Conservation (phyloP, 2,329 filamentous ascomycete species). For the Tolypocladium endophyticum region DNA sequence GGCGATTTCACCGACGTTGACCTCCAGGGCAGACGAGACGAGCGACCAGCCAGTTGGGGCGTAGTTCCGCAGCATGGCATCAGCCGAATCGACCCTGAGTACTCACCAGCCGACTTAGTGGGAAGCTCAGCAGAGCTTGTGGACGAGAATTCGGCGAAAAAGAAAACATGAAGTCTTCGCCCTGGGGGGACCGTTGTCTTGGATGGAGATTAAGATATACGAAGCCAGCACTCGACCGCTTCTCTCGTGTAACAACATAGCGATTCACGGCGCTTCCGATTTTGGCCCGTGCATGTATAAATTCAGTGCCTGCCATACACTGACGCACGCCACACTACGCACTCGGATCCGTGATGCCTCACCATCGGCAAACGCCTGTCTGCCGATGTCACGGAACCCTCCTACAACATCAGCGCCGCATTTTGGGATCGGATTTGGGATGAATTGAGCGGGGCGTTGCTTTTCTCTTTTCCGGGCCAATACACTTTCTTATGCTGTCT, state of each 20-base stretch:
- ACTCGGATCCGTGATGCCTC: not conserved
- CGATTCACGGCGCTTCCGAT: not conserved
- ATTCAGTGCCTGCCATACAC: not conserved
- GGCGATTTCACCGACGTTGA: constrained; percentile 34
- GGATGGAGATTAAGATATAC: not conserved
- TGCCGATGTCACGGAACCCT: not conserved
- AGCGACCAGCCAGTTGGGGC: constrained; percentile 44
- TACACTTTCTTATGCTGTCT: not conserved
- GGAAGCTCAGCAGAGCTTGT: constrained; percentile 48
- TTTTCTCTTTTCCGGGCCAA: not conserved
- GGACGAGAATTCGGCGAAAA: constrained; percentile 18
- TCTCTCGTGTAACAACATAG: not conserved
- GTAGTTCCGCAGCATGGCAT: constrained; percentile 48
- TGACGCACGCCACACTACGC: not conserved
- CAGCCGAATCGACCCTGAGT: constrained; percentile 40
- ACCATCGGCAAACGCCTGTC: not conserved
- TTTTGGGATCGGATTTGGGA: not conserved
- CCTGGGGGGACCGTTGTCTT: not conserved
- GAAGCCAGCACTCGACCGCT: not conserved
- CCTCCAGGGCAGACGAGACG: constrained; percentile 25
- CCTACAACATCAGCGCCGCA: not conserved
- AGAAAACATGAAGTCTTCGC: not conserved
- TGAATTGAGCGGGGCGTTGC: not conserved
- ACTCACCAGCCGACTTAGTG: constrained; percentile 32
- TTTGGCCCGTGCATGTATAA: not conserved